Evolutionary conservation across 768 basidiomycete genomes (phyloP).

Genomic region (Pleurotus platypus): DNA sequence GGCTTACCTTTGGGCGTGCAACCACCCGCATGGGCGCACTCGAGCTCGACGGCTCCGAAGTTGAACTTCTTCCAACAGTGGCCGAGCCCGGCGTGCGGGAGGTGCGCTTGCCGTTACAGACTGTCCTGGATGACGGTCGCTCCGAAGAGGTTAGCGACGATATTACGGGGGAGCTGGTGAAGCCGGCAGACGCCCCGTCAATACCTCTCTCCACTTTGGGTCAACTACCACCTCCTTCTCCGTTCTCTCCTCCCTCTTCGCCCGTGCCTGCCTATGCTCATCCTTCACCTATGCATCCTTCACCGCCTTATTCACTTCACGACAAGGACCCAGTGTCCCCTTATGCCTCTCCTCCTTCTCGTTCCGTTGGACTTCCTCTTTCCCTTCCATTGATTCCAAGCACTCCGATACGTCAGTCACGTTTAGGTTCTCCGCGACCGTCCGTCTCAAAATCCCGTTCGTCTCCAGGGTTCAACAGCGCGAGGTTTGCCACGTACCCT

Average conservation of each 20-base stretch:
- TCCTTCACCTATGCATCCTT: constrained; percentile 5
- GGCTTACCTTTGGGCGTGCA: constrained; percentile 3
- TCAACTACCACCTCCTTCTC: constrained; percentile 3
- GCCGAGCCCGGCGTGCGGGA: constrained; percentile 3
- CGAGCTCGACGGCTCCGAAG: constrained; percentile 4
- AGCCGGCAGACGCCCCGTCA: neutral
- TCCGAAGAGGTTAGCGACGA: neutral
- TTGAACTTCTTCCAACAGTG: constrained; percentile 4
- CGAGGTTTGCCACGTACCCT: constrained; percentile 5
- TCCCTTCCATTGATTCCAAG: constrained; percentile 5
- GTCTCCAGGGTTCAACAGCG: neutral
- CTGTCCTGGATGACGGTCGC: constrained; percentile 8
- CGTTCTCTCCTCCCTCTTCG: constrained; percentile 2
- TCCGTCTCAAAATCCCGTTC: constrained; percentile 3
- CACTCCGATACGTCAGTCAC: constrained; percentile 2
- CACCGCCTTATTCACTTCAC: constrained; percentile 1
- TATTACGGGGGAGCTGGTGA: neutral
- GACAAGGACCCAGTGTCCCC: constrained; percentile 2
- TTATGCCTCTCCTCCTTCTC: constrained; percentile 5
- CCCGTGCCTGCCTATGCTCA: neutral
- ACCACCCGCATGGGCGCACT: constrained; percentile 4
- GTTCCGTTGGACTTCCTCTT: neutral
- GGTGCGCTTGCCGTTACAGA: neutral
- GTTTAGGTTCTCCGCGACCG: constrained; percentile 5
- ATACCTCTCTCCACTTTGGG: constrained; percentile 3